A percentile compares a stretch with the other conserved stretches of the same genome.
Conservation (phyloP, 352 stramenopile genomes). For the Globisporangium uncinulatum region DNA sequence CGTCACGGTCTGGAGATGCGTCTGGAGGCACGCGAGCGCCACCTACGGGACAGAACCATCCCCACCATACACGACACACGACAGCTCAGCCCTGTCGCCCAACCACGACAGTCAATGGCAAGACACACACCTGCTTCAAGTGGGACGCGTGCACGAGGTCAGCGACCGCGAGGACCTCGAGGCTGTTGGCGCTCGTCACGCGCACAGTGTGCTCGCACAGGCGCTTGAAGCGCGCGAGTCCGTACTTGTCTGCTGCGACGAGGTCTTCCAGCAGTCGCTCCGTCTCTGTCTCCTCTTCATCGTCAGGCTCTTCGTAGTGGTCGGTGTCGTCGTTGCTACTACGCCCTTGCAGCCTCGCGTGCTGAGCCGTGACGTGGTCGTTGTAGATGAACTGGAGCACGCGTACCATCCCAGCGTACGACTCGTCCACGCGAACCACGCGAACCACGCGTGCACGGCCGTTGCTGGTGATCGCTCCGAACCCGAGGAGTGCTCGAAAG, state of each 20-base stretch:
- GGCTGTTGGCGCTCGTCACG: slow-evolving; percentile 40
- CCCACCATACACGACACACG: too few species aligned
- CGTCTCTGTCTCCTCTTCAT: slow-evolving; percentile 9
- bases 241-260: slow-evolving; percentile 67
- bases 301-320: slow-evolving; percentile 1
- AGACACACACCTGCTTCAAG: slow-evolving; percentile 34
- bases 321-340: neutral
- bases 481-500: slow-evolving; percentile 53
- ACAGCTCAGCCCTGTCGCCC: too few species aligned
- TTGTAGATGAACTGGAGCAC: slow-evolving; percentile 78
- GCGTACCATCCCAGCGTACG: slow-evolving; percentile 35
- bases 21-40: slow-evolving; percentile 16
- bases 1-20: slow-evolving; percentile 11
- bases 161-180: slow-evolving; percentile 56
- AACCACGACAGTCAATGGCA: too few species aligned
- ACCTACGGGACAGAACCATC: slow-evolving; percentile 5
- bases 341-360: slow-evolving; percentile 4
- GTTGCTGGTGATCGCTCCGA: slow-evolving; percentile 12
- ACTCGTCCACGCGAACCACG: slow-evolving; percentile 52
- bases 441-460: neutral
- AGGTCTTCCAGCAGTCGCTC: slow-evolving; percentile 69
- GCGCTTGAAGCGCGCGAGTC: slow-evolving; percentile 63
- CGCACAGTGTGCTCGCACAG: slow-evolving; percentile 46
- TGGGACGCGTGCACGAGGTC: slow-evolving; percentile 51
- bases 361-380: slow-evolving; percentile 23